phyloP scores from a whole-genome alignment of 1,284 basidiomycete genomes.

The Pseudomicrostroma phylloplanum region DNA sequence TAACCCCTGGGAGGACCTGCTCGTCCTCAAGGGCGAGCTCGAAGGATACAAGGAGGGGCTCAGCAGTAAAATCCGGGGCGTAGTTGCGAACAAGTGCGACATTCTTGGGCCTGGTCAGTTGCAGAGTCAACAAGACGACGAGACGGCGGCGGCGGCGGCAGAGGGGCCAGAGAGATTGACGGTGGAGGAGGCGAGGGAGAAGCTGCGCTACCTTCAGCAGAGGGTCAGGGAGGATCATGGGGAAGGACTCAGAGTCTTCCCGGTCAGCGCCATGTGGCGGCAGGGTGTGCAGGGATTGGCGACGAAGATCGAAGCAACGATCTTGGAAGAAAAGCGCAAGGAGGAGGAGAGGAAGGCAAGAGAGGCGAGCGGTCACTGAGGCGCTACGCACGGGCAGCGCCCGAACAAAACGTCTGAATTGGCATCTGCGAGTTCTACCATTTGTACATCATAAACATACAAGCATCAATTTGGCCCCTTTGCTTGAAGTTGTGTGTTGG shows the following conservation, averaged over 20 bases:
- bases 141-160: neutral
- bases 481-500: no score
- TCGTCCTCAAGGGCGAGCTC: slow-evolving; percentile 68
- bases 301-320: neutral
- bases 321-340: neutral
- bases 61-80: slow-evolving; percentile 57
- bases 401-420: no score
- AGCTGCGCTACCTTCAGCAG: neutral
- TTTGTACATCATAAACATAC: no score
- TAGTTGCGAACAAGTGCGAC: slow-evolving; percentile 55
- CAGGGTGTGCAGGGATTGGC: slow-evolving; percentile 3
- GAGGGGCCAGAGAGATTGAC: neutral
- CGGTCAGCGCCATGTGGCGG: slow-evolving; percentile 5
- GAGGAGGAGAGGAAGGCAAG: slow-evolving; percentile 1
- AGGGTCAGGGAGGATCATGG: neutral
- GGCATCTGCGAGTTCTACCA: no score
- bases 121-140: neutral
- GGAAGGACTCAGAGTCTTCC: neutral
- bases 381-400: no score
- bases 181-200: neutral
- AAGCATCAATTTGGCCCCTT: no score
- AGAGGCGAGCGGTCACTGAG: neutral
- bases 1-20: slow-evolving; percentile 63
- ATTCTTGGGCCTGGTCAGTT: slow-evolving; percentile 5
- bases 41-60: slow-evolving; percentile 75